Evolutionary conservation across 2,329 filamentous ascomycete genomes (phyloP).

Genomic region (Aspergillus sp.): DNA sequence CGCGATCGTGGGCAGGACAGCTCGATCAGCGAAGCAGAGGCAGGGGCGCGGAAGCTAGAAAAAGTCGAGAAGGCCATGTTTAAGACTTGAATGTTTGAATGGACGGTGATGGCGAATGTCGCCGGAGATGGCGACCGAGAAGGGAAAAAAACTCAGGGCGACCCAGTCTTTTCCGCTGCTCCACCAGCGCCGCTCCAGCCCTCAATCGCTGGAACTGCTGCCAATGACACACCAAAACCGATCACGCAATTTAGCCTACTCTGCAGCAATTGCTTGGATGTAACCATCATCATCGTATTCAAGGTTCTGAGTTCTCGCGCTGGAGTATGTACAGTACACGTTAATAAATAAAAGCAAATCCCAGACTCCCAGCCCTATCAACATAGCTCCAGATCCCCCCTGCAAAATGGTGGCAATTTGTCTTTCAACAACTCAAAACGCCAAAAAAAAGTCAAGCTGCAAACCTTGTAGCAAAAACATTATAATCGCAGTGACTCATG

Average conservation of each 20-base stretch:
- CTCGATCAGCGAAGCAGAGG: background rate
- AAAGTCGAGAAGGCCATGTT: background rate
- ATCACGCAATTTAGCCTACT: conserved; percentile 31
- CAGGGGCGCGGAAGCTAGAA: background rate
- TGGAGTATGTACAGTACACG: background rate
- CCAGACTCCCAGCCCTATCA: conserved; percentile 27
- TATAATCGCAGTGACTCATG: conserved; percentile 11
- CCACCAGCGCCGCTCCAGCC: conserved; percentile 7
- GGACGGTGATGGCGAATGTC: background rate
- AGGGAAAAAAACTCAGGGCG: conserved; percentile 11
- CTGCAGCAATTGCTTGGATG: conserved; percentile 13
- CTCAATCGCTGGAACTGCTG: conserved; percentile 1
- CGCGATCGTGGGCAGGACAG: background rate
- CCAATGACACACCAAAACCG: conserved; percentile 33
- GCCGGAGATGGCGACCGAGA: conserved; percentile 5
- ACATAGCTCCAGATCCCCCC: conserved; percentile 15
- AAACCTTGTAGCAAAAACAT: conserved; percentile 4
- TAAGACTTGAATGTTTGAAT: background rate
- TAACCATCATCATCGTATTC: conserved; percentile 5
- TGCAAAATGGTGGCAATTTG: conserved; percentile 28
- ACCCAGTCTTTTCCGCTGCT: conserved; percentile 14
- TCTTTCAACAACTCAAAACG: conserved; percentile 21
- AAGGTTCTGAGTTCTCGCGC: background rate
- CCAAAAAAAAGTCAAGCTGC: conserved; percentile 6
- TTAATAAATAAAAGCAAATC: background rate